Conservation (phyloP, 1,139 yeast species). For the Yamadazyma diospyri region DNA sequence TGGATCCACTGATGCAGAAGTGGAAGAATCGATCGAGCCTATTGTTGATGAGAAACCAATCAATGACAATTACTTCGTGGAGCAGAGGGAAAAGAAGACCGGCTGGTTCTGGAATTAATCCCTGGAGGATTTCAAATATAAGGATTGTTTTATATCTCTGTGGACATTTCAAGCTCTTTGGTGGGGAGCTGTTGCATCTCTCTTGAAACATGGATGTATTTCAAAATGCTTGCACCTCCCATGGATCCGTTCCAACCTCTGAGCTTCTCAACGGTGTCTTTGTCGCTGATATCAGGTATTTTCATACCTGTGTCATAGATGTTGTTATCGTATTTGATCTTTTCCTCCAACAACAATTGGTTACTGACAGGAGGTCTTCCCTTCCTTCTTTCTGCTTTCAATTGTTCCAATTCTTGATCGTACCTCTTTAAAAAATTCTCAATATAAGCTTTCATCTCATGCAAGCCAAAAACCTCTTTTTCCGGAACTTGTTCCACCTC, state of each 20-base stretch:
- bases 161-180: conserved; percentile 18
- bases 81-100: conserved; percentile 1
- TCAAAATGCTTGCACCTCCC: conserved; percentile 73
- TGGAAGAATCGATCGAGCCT: background rate
- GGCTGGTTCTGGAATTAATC: conserved; percentile 18
- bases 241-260: conserved; percentile 77
- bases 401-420: conserved; percentile 63
- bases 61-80: background rate
- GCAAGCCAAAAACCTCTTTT: conserved; percentile 42
- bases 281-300: conserved; percentile 69
- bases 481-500: conserved; percentile 46
- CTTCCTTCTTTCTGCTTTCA: conserved; percentile 64
- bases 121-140: conserved; percentile 3
- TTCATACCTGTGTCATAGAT: conserved; percentile 68
- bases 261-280: conserved; percentile 54
- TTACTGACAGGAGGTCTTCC: conserved; percentile 81
- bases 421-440: conserved; percentile 64
- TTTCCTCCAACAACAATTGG: conserved; percentile 64
- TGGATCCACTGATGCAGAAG: background rate
- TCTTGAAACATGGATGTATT: conserved; percentile 35
- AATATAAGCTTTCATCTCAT: conserved; percentile 60
- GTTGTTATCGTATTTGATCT: conserved; percentile 55
- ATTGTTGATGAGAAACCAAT: background rate
- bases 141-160: conserved; percentile 7
- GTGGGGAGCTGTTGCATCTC: conserved; percentile 28